phyloP scores from a whole-genome alignment of 306 rosid genomes.

The Benincasa hispida region DNA sequence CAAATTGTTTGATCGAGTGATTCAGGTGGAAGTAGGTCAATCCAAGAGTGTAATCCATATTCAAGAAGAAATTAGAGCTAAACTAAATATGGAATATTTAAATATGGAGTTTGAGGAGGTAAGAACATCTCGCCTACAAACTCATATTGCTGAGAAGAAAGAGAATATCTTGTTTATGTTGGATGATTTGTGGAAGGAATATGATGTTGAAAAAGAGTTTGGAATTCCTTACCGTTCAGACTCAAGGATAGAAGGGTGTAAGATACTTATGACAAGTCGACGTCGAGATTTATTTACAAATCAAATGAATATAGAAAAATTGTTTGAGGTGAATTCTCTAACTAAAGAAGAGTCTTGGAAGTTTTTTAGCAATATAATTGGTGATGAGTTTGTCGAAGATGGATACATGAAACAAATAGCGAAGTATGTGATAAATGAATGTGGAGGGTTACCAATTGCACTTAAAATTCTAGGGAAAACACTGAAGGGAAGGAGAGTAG shows the following conservation, averaged over 20 bases:
- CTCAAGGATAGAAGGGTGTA: no score
- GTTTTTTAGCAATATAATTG: neutral
- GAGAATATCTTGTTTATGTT: no score
- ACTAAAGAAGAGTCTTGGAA: neutral
- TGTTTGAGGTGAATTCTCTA: neutral
- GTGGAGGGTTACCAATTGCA: neutral
- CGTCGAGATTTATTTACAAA: constrained; percentile 6
- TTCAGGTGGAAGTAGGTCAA: neutral
- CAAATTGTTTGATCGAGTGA: neutral
- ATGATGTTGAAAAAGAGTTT: no score
- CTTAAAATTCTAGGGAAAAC: neutral
- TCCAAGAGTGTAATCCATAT: neutral
- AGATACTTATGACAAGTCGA: no score
- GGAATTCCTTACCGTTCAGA: no score
- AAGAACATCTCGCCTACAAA: no score
- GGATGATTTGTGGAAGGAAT: no score
- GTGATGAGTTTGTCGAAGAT: neutral
- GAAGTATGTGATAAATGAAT: neutral
- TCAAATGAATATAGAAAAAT: neutral
- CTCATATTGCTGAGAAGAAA: no score
- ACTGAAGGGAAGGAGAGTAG: neutral
- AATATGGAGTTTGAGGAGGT: no score
- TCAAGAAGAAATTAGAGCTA: neutral
- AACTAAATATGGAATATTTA: no score
- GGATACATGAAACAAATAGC: neutral